Evolutionary conservation across 2,329 filamentous ascomycete genomes (phyloP).

Genomic region (Ophiognomonia clavigignenti-juglandacearum): DNA sequence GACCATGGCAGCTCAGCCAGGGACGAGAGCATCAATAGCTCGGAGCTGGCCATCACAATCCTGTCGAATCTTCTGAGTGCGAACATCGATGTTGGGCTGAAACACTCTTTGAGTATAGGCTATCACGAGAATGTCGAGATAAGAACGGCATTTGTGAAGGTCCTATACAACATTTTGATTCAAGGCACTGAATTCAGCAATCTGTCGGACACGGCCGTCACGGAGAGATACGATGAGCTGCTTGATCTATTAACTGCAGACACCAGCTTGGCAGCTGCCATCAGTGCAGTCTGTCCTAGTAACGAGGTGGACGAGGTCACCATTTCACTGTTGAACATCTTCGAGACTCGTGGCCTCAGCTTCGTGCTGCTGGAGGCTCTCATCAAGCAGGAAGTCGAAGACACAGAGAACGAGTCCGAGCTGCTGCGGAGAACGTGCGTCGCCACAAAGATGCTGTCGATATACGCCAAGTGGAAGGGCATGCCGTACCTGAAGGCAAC

Average conservation of each 20-base stretch:
- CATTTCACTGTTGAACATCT: conserved; percentile 64
- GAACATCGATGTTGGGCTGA: conserved; percentile 67
- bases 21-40: conserved; percentile 51
- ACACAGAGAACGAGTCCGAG: conserved; percentile 62
- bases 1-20: conserved; percentile 39
- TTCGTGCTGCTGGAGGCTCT: conserved; percentile 61
- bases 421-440: conserved; percentile 64
- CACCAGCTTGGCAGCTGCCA: conserved; percentile 56
- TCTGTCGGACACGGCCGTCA: conserved; percentile 61
- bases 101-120: conserved; percentile 65
- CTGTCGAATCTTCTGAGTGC: conserved; percentile 65
- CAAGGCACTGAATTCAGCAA: conserved; percentile 69
- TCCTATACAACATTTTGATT: conserved; percentile 66
- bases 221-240: conserved; percentile 63
- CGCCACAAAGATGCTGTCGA: conserved; percentile 67
- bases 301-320: conserved; percentile 66
- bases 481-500: conserved; percentile 57
- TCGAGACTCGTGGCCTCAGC: conserved; percentile 59
- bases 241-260: conserved; percentile 59
- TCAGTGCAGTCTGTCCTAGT: conserved; percentile 62
- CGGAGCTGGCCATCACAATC: conserved; percentile 62
- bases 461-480: conserved; percentile 70
- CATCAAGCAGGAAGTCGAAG: conserved; percentile 64
- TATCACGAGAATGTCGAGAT: conserved; percentile 68
- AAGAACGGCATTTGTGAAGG: conserved; percentile 64